phyloP scores from a whole-genome alignment of 371 early-diverging fungal species.

The Lichtheimia hyalospora region DNA sequence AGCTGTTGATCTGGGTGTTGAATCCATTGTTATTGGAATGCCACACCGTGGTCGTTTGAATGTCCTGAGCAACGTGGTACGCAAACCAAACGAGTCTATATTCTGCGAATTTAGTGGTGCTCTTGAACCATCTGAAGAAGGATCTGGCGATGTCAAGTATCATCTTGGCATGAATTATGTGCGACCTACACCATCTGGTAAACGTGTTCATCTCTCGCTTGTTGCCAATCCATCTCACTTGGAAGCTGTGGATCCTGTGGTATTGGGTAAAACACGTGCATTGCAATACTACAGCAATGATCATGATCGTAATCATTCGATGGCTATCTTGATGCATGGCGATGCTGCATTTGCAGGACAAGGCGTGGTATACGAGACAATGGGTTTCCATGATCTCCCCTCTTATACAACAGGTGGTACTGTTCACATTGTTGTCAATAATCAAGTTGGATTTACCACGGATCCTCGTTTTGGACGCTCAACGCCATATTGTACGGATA shows the following conservation, averaged over 20 bases:
- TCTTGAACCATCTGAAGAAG: conserved; percentile 79
- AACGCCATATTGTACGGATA: conserved; percentile 96
- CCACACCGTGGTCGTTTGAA: conserved; percentile 98
- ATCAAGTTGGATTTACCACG: conserved; percentile 98
- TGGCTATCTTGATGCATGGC: conserved; percentile 95
- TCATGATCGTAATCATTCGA: conserved; percentile 72
- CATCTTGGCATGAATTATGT: conserved; percentile 97
- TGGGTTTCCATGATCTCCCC: conserved; percentile 94
- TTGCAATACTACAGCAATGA: conserved; percentile 92
- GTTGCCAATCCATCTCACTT: conserved; percentile 98
- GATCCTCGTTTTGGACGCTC: conserved; percentile 94
- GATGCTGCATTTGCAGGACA: conserved; percentile 98
- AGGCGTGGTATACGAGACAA: conserved; percentile 96
- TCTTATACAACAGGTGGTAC: conserved; percentile 95
- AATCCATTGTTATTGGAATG: conserved; percentile 96
- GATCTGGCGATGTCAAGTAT: conserved; percentile 98
- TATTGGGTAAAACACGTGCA: conserved; percentile 94
- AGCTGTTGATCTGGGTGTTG: conserved; percentile 91
- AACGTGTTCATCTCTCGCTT: conserved; percentile 93
- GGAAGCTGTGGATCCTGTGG: conserved; percentile 98
- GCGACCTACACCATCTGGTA: conserved; percentile 94
- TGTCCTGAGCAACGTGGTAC: conserved; percentile 96
- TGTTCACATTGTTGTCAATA: conserved; percentile 97
- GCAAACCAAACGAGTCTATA: conserved; percentile 96
- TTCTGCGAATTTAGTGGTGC: conserved; percentile 94